Percentiles rank a stretch among this genome's conserved stretches.
phyloP scores from a whole-genome alignment of 306 rosid species.

The Cotoneaster glaucophyllus region DNA sequence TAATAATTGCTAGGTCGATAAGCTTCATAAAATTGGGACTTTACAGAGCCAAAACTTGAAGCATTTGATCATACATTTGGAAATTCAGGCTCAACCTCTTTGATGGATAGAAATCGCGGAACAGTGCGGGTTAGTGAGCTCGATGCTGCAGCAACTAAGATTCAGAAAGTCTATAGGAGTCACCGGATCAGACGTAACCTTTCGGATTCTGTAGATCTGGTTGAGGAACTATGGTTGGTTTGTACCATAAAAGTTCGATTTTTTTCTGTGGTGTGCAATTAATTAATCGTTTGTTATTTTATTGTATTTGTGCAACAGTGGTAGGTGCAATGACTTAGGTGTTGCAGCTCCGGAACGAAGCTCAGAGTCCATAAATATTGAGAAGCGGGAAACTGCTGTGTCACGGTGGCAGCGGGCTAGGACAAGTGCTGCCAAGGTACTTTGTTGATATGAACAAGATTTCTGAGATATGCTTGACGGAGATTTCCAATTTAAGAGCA shows the following conservation, averaged over 20 bases:
- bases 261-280: neutral
- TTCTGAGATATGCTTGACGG: neutral
- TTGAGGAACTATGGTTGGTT: too few species aligned
- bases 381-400: constrained; percentile 26
- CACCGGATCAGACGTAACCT: too few species aligned
- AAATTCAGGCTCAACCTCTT: neutral
- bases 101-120: neutral
- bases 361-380: constrained; percentile 32
- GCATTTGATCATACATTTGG: neutral
- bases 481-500: neutral
- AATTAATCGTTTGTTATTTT: too few species aligned
- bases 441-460: neutral
- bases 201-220: too few species aligned
- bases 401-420: constrained; percentile 8
- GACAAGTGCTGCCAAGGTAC: constrained; percentile 34
- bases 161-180: too few species aligned
- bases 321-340: constrained; percentile 44
- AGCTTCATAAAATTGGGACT: neutral
- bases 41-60: neutral
- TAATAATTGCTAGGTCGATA: neutral
- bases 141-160: too few species aligned
- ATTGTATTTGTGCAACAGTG: neutral
- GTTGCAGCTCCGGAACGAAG: constrained; percentile 31
- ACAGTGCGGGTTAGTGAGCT: constrained; percentile 11
- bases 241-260: too few species aligned